Base-by-base conservation (phyloP, 768 basidiomycete genomes). In the Phaeotremella skinneri region DNA sequence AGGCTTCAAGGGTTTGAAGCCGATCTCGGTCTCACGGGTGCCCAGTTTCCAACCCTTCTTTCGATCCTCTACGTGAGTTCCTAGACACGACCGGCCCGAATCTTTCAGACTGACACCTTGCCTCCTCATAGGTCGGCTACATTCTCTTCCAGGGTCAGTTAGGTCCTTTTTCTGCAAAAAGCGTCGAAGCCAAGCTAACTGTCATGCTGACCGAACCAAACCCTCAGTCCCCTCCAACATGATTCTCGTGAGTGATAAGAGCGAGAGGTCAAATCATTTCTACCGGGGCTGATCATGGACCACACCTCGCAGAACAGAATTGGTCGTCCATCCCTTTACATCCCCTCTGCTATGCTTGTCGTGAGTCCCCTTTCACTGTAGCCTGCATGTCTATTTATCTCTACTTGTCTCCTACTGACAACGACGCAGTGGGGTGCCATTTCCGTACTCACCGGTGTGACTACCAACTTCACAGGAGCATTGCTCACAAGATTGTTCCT, bases 401-500 rank as follows among this genome's bases (percentile, higher is more conserved):
- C 43, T 7, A 45, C 17, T 11, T 6, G n/a, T 9, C 9, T 23
- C 30, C 21, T 11, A 32, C 14, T 42, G 21, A 3, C 13, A 32
- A 21, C 16, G 7, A 17, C 34, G 16, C n/a, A 67, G 62, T 76
- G 73, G 73, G 74, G 75, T 4, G 58, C 79, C 21, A 79, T 83
- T 59, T 77, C 79, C 17, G 67, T 74, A 31, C 63, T 80, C 2
- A 82, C 81, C 13, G 82, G 79, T 13, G 76, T 82, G 55, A 79
- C 81, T 3, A 78, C 78, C 30, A 81, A 78, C 70, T 91, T 76
- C 54, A 52, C 39, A 7, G 73, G 74, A 0, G 72, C 73, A 0
- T 60, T 80, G 2, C 41, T 76, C 23, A 85, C 86, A 0, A 81
- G 89, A 20, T 88, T 90, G 71, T 74, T 74, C 73, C 80, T 90